These are phyloP conservation scores for Pichia scutulata DNA, from an alignment of 805 yeast genomes.

Conservation along the genomic window DNA sequence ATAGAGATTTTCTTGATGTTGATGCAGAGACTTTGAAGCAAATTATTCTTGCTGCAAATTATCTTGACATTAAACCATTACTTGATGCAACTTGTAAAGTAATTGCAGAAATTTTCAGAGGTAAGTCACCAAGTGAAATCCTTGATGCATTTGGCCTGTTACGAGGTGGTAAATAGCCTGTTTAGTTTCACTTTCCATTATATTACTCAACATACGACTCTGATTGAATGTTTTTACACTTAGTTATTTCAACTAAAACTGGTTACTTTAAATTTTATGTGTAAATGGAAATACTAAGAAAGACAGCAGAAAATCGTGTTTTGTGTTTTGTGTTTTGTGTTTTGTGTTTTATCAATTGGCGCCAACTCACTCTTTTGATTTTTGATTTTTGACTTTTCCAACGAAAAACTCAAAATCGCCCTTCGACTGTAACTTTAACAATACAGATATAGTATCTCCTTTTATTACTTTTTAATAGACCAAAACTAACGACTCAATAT, in stretches of 20 bases:
- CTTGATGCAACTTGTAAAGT: constrained; percentile 65
- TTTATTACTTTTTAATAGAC: too few species aligned
- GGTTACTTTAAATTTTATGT: too few species aligned
- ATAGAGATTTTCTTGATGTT: constrained; percentile 77
- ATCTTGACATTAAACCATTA: constrained; percentile 59
- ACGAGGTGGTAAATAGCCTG: not conserved
- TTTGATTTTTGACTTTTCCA: not conserved
- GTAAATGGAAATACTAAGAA: too few species aligned
- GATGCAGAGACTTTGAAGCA: constrained; percentile 76
- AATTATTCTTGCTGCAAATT: constrained; percentile 71
- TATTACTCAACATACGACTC: not conserved
- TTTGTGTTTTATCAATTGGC: too few species aligned
- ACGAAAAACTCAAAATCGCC: not conserved
- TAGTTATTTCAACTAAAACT: too few species aligned
- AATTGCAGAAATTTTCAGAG: constrained; percentile 71
- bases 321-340: too few species aligned
- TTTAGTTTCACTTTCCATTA: not conserved
- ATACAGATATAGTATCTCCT: not conserved
- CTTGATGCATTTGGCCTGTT: constrained; percentile 58
- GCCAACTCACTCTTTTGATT: not conserved
- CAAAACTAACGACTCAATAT: not conserved
- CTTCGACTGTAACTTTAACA: not conserved
- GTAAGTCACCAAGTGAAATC: constrained; percentile 65
- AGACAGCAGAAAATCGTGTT: not conserved
- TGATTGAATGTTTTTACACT: not conserved